Evolutionary conservation across 75 land plant species (phyloP).

Genomic region (Pinus albicaulis): DNA sequence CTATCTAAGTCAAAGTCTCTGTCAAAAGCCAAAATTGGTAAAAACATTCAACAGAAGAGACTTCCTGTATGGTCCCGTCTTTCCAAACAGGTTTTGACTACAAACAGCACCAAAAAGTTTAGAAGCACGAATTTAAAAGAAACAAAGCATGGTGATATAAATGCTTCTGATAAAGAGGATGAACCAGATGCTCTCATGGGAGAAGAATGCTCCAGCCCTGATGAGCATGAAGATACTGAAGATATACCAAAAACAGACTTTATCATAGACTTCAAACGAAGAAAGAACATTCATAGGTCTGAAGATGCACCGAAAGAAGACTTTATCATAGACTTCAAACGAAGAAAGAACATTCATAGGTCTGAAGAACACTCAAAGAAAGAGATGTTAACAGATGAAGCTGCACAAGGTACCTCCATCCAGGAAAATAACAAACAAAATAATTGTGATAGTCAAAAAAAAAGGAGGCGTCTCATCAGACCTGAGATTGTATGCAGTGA

Average conservation of each 20-base stretch:
- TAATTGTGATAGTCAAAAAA: constrained; percentile 3
- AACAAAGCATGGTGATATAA: constrained; percentile 2
- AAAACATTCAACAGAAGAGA: constrained; percentile 1
- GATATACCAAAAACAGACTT: background rate
- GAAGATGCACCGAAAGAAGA: background rate
- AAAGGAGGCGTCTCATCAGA: background rate
- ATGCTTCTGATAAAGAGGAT: background rate
- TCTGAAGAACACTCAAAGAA: background rate
- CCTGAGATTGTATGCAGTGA: background rate
- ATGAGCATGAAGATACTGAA: background rate
- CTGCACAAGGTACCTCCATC: background rate
- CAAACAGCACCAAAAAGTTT: background rate
- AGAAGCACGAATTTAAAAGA: background rate
- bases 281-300: constrained; percentile 4
- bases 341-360: constrained; percentile 8
- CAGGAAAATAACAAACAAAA: constrained; percentile 2
- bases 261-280: constrained; percentile 8
- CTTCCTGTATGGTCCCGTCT: background rate
- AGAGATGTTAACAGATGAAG: background rate
- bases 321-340: constrained; percentile 4
- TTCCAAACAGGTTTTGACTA: background rate
- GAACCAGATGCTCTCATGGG: background rate
- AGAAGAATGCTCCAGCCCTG: constrained; percentile 1
- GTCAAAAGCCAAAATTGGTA: background rate
- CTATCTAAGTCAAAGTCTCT: background rate